phyloP scores from a whole-genome alignment of 148 eudicot species.

The Rhododendron kiyosumense region DNA sequence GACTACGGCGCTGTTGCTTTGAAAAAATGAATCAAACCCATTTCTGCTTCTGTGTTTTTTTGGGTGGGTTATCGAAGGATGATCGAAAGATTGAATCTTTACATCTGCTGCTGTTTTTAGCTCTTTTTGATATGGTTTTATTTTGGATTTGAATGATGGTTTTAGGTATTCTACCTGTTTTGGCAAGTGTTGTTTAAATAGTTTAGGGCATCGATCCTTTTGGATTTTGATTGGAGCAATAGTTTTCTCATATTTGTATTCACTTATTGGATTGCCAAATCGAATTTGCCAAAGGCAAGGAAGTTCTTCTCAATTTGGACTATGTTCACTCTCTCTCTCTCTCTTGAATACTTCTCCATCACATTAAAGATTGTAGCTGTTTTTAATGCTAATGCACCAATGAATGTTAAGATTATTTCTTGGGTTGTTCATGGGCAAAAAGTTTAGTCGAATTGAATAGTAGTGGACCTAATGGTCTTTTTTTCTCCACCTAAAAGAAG shows the following conservation, averaged over 20 bases:
- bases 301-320: neutral
- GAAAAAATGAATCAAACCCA: neutral
- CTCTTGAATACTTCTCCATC: neutral
- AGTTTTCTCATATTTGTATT: neutral
- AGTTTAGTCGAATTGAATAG: neutral
- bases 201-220: neutral
- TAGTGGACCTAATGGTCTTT: neutral
- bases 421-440: neutral
- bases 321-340: neutral
- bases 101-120: neutral
- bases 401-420: neutral
- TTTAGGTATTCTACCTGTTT: neutral
- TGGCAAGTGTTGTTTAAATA: neutral
- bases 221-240: conserved; percentile 7
- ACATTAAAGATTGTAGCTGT: neutral
- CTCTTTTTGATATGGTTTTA: neutral
- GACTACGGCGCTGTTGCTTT: too few species aligned
- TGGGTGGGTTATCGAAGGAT: neutral
- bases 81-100: neutral
- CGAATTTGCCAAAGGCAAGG: neutral
- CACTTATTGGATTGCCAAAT: neutral
- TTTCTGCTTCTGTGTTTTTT: neutral
- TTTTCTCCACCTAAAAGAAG: neutral
- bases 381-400: neutral
- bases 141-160: too few species aligned